phyloP scores from a whole-genome alignment of 768 basidiomycete genomes.

The Russula compacta region DNA sequence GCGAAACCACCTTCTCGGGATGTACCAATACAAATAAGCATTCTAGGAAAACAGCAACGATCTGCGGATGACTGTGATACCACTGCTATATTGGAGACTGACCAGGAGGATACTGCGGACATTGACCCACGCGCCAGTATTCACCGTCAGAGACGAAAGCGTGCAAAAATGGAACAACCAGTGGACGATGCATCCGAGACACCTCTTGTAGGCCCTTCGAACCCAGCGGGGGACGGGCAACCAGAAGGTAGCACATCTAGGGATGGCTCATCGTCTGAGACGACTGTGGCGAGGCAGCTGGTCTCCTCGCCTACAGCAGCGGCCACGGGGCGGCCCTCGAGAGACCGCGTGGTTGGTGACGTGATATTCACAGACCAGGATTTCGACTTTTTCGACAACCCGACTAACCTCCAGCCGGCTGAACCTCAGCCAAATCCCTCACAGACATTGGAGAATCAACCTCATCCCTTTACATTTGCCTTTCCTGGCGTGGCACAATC shows the following conservation, averaged over 20 bases:
- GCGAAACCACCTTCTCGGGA: slow-evolving; percentile 22
- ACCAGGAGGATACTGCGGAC: slow-evolving; percentile 31
- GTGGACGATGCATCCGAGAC: slow-evolving; percentile 18
- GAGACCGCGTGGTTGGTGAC: slow-evolving; percentile 9
- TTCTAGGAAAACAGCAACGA: slow-evolving; percentile 60
- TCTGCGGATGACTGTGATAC: slow-evolving; percentile 39
- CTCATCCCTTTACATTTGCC: slow-evolving; percentile 17
- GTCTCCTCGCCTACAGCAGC: background rate
- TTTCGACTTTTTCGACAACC: slow-evolving; percentile 21
- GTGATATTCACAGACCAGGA: slow-evolving; percentile 20
- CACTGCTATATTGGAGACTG: slow-evolving; percentile 35
- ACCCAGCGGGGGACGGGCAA: background rate
- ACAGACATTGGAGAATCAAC: slow-evolving; percentile 7
- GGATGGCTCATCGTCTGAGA: background rate
- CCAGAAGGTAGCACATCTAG: background rate
- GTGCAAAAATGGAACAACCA: slow-evolving; percentile 30
- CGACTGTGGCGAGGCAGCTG: background rate
- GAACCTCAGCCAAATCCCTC: slow-evolving; percentile 6
- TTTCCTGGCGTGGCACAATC: slow-evolving; percentile 10
- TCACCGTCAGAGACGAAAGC: slow-evolving; percentile 44
- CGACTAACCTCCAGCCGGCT: slow-evolving; percentile 7
- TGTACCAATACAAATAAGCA: slow-evolving; percentile 33
- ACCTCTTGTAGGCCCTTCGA: slow-evolving; percentile 13
- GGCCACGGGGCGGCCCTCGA: background rate
- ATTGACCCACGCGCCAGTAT: slow-evolving; percentile 32